A percentile compares a stretch with the other conserved stretches of the same genome.
Conservation (phyloP, 1,139 yeast species). For the Yamadazyma triangularis region DNA sequence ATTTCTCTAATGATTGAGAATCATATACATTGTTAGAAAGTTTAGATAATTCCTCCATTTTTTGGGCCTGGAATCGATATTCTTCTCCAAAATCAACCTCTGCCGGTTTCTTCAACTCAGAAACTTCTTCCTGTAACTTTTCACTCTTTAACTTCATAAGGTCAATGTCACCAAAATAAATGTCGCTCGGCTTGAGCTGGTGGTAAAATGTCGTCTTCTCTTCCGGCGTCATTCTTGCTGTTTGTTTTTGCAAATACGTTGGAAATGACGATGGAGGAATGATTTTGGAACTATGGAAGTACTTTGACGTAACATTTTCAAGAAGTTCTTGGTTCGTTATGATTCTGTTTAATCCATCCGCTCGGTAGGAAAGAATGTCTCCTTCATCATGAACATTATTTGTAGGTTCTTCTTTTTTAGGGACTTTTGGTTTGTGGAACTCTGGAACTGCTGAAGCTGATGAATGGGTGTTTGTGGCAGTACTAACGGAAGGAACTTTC, state of each 20-base stretch:
- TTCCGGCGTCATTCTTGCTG: slow-evolving; percentile 13
- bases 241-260: slow-evolving; percentile 17
- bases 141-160: slow-evolving; percentile 35
- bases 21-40: slow-evolving; percentile 19
- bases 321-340: slow-evolving; percentile 50
- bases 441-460: too few relatives aligned
- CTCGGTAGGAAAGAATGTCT: slow-evolving; percentile 54
- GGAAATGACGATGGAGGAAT: slow-evolving; percentile 49
- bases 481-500: slow-evolving; percentile 8
- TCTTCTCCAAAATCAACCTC: slow-evolving; percentile 14
- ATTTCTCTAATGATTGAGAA: slow-evolving; percentile 18
- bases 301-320: slow-evolving; percentile 52
- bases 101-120: slow-evolving; percentile 16
- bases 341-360: slow-evolving; percentile 49
- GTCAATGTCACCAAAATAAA: slow-evolving; percentile 45
- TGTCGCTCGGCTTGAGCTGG: slow-evolving; percentile 30
- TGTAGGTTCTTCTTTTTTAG: slow-evolving; percentile 31
- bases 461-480: slow-evolving; percentile 1
- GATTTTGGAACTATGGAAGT: slow-evolving; percentile 46
- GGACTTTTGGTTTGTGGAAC: slow-evolving; percentile 11
- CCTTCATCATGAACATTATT: slow-evolving; percentile 56
- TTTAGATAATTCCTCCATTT: slow-evolving; percentile 19
- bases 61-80: slow-evolving; percentile 23
- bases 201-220: slow-evolving; percentile 16
- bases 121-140: slow-evolving; percentile 20